These are phyloP conservation scores for Fraxinus velutina DNA, from an alignment of 305 asterid genomes.

Conservation along the genomic window DNA sequence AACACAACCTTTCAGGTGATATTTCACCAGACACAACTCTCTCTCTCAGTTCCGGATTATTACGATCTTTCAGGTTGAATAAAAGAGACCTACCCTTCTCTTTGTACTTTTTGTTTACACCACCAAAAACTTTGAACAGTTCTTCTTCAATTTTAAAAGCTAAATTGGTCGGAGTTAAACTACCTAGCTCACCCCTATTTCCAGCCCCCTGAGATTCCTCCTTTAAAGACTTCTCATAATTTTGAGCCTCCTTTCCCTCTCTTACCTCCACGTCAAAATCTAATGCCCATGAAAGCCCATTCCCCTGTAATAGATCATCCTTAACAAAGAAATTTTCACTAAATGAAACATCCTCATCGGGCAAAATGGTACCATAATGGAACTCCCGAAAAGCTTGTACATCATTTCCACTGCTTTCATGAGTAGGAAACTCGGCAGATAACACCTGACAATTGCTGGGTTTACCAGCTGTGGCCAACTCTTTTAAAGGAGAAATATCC, in stretches of 20 bases:
- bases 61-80: slow-evolving; percentile 77
- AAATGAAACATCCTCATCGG: slow-evolving; percentile 67
- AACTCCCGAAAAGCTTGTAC: slow-evolving; percentile 46
- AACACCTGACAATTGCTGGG: slow-evolving; percentile 35
- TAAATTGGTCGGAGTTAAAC: slow-evolving; percentile 47
- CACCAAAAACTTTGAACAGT: slow-evolving; percentile 74
- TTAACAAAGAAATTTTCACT: slow-evolving; percentile 72
- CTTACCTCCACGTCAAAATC: slow-evolving; percentile 59
- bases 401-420: slow-evolving; percentile 34
- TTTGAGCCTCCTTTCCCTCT: slow-evolving; percentile 45
- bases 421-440: slow-evolving; percentile 37
- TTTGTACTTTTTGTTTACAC: slow-evolving; percentile 90
- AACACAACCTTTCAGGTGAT: slow-evolving; percentile 75
- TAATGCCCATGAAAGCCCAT: slow-evolving; percentile 97
- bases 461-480: slow-evolving; percentile 29
- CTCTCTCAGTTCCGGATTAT: slow-evolving; percentile 87
- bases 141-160: slow-evolving; percentile 72
- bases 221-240: slow-evolving; percentile 31
- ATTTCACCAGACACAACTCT: slow-evolving; percentile 85
- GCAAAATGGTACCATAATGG: slow-evolving; percentile 46
- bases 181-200: slow-evolving; percentile 19
- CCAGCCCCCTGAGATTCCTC: slow-evolving; percentile 36
- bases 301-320: slow-evolving; percentile 96
- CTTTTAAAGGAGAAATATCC: slow-evolving; percentile 30
- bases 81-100: slow-evolving; percentile 80